A percentile compares a stretch with the other conserved stretches of the same genome.
phyloP scores from a whole-genome alignment of 345 rosid species.

The Euphorbia lathyris region DNA sequence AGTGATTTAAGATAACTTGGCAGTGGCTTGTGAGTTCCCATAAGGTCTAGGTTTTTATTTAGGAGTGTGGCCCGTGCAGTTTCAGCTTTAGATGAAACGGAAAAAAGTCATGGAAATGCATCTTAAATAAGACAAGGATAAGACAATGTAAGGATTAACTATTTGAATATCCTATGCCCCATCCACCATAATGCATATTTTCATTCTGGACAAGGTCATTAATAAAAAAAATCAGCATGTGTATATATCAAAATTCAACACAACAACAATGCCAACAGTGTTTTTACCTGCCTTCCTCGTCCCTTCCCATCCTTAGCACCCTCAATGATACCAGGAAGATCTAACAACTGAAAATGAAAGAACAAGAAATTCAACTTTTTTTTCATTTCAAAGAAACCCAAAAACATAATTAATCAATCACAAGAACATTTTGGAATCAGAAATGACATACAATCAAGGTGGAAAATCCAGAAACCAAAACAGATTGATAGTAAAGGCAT shows the following conservation, averaged over 20 bases:
- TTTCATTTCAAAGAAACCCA: background rate
- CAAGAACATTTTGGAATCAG: background rate
- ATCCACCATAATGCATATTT: background rate
- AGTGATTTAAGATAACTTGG: background rate
- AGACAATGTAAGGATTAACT: background rate
- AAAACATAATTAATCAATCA: background rate
- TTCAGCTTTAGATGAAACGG: background rate
- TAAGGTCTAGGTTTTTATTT: background rate
- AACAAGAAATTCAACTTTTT: background rate
- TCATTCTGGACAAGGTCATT: background rate
- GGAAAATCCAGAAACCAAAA: background rate
- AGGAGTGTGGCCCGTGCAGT: background rate
- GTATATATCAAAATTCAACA: background rate
- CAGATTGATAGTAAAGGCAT: background rate
- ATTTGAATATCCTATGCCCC: background rate
- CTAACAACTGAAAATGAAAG: constrained; percentile 59
- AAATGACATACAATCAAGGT: background rate
- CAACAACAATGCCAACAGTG: background rate
- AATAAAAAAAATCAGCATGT: background rate
- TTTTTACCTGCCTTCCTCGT: constrained; percentile 87
- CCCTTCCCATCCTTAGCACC: constrained; percentile 99
- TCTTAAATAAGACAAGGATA: background rate
- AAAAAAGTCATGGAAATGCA: background rate
- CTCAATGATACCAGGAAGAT: constrained; percentile 98
- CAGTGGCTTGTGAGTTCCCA: background rate